Conservation (phyloP, 2,329 filamentous ascomycete genomes). For the Colletotrichum abscissum region DNA sequence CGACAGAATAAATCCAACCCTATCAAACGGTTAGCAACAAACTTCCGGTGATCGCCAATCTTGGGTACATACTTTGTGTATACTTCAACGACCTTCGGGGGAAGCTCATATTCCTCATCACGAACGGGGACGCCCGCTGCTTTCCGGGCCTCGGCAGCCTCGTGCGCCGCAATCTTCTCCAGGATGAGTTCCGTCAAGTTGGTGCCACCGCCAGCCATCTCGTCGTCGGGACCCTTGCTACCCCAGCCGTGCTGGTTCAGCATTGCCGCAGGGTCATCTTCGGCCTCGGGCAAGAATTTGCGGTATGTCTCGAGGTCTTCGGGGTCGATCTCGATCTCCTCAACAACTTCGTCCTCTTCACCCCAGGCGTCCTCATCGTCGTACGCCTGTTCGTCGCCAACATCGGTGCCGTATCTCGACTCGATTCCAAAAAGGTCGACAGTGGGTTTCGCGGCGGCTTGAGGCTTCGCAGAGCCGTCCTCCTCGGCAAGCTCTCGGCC, state of each 20-base stretch:
- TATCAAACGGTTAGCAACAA: constrained; percentile 46
- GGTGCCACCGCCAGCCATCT: constrained; percentile 63
- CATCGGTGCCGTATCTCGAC: constrained; percentile 73
- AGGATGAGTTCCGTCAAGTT: constrained; percentile 95
- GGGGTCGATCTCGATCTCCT: constrained; percentile 85
- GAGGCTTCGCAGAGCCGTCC: constrained; percentile 62
- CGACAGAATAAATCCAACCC: constrained; percentile 87
- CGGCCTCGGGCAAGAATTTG: constrained; percentile 82
- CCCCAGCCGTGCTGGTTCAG: constrained; percentile 72
- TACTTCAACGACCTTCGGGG: constrained; percentile 92
- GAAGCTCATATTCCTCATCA: constrained; percentile 88
- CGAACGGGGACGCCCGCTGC: constrained; percentile 67
- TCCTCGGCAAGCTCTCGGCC: constrained; percentile 91
- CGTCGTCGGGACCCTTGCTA: constrained; percentile 55
- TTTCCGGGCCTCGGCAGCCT: constrained; percentile 70
- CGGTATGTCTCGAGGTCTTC: constrained; percentile 91
- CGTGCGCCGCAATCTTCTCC: constrained; percentile 92
- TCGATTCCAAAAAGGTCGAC: constrained; percentile 82
- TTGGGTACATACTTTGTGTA: constrained; percentile 78
- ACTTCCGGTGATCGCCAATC: background rate
- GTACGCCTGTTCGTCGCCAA: constrained; percentile 58
- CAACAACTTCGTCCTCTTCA: constrained; percentile 78
- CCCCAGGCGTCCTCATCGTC: constrained; percentile 78
- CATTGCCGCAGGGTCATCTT: constrained; percentile 72
- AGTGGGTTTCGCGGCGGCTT: constrained; percentile 50